phyloP scores from a whole-genome alignment of 306 rosid species.

The Sophora flavescens region DNA sequence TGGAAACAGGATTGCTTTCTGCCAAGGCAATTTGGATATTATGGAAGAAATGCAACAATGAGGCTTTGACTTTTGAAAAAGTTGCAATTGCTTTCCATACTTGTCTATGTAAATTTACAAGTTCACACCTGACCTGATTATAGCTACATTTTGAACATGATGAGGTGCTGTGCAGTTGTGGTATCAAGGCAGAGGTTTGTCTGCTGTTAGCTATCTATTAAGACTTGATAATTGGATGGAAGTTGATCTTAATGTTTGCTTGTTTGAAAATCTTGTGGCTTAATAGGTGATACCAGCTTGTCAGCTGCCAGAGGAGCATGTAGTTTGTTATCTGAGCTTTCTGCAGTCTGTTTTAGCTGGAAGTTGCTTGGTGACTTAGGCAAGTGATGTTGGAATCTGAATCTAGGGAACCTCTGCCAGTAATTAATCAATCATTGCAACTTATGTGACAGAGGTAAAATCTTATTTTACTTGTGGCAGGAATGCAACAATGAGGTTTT shows the following conservation, averaged over 20 bases:
- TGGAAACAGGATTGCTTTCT: no score
- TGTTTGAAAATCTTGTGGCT: constrained; percentile 23
- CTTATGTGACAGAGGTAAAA: not conserved
- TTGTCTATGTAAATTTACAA: not conserved
- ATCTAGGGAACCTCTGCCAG: constrained; percentile 38
- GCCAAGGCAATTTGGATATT: constrained; percentile 1
- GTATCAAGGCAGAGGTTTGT: not conserved
- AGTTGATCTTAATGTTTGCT: not conserved
- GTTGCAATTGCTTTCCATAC: constrained; percentile 19
- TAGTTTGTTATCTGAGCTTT: constrained; percentile 40
- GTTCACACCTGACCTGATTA: not conserved
- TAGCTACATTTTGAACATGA: constrained; percentile 15
- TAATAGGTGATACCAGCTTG: constrained; percentile 31
- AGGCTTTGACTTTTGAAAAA: constrained; percentile 24
- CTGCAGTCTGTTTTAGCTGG: constrained; percentile 23
- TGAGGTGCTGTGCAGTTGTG: not conserved
- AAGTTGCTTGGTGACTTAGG: constrained; percentile 45
- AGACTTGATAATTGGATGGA: constrained; percentile 17
- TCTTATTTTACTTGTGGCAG: not conserved
- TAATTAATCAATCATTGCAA: constrained; percentile 46
- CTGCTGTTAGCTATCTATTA: constrained; percentile 10
- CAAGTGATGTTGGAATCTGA: constrained; percentile 51
- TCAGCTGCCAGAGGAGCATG: constrained; percentile 41
- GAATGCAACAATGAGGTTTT: no score
- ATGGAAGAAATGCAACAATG: constrained; percentile 26